A percentile compares a stretch with the other conserved stretches of the same genome.
These are phyloP conservation scores for Trichoderma gracile DNA, from an alignment of 2,329 filamentous ascomycete species.

Conservation along the genomic window DNA sequence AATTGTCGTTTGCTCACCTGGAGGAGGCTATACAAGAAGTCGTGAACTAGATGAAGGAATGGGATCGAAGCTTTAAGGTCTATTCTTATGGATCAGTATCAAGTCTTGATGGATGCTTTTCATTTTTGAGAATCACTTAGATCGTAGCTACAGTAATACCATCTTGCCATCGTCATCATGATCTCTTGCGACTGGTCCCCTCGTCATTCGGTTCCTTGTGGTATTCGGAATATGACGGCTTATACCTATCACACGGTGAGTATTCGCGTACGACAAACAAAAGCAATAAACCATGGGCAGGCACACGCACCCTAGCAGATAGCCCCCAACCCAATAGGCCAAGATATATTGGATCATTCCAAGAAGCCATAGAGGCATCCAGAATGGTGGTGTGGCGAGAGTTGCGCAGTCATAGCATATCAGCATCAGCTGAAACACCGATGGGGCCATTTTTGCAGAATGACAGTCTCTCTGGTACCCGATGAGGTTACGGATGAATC, in stretches of 20 bases:
- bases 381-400: slow-evolving; percentile 15
- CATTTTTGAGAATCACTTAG: not conserved
- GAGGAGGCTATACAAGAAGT: not conserved
- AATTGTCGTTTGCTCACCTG: slow-evolving; percentile 4
- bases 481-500: slow-evolving; percentile 17
- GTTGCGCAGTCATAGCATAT: slow-evolving; percentile 19
- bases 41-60: not conserved
- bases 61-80: too few relatives aligned
- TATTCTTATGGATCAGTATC: not conserved
- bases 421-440: slow-evolving; percentile 9
- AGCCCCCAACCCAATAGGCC: slow-evolving; percentile 15
- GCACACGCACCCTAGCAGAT: slow-evolving; percentile 4
- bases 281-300: not conserved
- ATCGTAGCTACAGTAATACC: not conserved
- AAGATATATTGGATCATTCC: not conserved
- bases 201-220: not conserved
- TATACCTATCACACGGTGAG: not conserved
- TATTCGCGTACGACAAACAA: not conserved
- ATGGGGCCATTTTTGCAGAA: not conserved
- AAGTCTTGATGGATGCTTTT: too few relatives aligned
- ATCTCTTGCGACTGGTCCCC: not conserved
- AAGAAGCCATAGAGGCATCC: slow-evolving; percentile 10
- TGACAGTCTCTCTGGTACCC: slow-evolving; percentile 14
- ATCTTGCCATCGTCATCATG: too few relatives aligned
- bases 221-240: slow-evolving; percentile 16